Percentiles rank a stretch among this genome's conserved stretches.
These are phyloP conservation scores for Tetrahymena borealis DNA, from an alignment of 73 alveolate genomes.

Conservation along the genomic window DNA sequence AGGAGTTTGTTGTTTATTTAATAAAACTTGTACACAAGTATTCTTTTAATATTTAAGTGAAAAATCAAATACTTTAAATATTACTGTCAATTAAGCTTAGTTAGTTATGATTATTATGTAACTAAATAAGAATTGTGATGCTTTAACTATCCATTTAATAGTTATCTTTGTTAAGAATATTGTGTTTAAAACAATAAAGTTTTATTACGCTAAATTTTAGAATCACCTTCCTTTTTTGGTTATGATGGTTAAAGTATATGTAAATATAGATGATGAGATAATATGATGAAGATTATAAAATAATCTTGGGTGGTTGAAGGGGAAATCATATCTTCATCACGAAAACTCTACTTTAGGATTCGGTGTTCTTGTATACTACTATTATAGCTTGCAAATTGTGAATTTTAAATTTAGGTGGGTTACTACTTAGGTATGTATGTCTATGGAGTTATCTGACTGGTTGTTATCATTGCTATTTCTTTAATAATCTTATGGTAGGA, in stretches of 20 bases:
- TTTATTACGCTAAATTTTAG: not conserved
- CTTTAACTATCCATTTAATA: no score
- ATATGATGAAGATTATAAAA: not conserved
- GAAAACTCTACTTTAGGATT: conserved; percentile 1
- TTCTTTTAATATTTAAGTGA: no score
- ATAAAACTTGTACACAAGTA: no score
- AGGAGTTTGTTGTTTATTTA: no score
- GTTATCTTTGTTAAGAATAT: no score
- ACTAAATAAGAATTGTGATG: no score
- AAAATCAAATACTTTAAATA: no score
- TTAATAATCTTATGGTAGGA: not conserved
- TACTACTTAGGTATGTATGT: not conserved
- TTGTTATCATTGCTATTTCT: not conserved
- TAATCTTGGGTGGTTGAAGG: conserved; percentile 1
- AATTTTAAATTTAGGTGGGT: not conserved
- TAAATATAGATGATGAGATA: not conserved
- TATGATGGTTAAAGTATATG: not conserved
- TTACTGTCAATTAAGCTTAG: no score
- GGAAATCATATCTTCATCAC: conserved; percentile 1
- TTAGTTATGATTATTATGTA: no score
- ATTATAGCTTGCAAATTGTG: not conserved
- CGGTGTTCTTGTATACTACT: conserved; percentile 1
- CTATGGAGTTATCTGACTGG: not conserved
- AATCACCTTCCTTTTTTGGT: conserved; percentile 3
- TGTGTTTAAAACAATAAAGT: not conserved